Percentiles rank a stretch among this genome's conserved stretches.
phyloP scores from a whole-genome alignment of 768 basidiomycete species.

The Chalciporus piperatus region DNA sequence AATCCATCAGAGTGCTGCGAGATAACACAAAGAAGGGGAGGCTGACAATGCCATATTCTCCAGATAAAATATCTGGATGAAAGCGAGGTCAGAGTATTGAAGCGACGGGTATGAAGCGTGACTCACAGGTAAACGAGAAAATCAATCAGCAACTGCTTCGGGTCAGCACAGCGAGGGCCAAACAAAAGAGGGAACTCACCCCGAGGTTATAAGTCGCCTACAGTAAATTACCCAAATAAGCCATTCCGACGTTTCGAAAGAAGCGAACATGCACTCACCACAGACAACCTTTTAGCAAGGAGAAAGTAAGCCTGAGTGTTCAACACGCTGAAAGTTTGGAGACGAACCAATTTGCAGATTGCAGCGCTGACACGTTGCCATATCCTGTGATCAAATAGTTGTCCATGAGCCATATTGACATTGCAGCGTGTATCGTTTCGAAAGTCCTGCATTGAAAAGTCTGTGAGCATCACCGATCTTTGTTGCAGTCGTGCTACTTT shows the following conservation, averaged over 20 bases:
- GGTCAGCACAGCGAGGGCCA: conserved; percentile 1
- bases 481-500: not conserved
- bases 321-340: not conserved
- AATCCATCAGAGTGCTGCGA: conserved; percentile 1
- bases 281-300: conserved; percentile 8
- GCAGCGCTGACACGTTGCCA: conserved; percentile 6
- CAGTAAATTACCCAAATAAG: not conserved
- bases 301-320: not conserved
- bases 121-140: conserved; percentile 27
- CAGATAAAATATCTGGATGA: conserved; percentile 26
- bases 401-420: conserved; percentile 26
- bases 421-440: conserved; percentile 19
- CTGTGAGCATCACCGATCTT: not conserved
- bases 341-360: conserved; percentile 22
- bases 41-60: conserved; percentile 29
- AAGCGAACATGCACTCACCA: conserved; percentile 11
- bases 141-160: conserved; percentile 21
- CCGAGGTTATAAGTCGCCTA: conserved; percentile 24
- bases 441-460: conserved; percentile 10
- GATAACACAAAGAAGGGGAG: not conserved
- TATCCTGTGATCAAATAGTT: conserved; percentile 22
- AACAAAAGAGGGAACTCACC: conserved; percentile 10
- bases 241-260: not conserved
- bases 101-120: not conserved
- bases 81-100: not conserved